Base-by-base conservation (phyloP, 306 rosid genomes). In the Gynostemma pentaphyllum region DNA sequence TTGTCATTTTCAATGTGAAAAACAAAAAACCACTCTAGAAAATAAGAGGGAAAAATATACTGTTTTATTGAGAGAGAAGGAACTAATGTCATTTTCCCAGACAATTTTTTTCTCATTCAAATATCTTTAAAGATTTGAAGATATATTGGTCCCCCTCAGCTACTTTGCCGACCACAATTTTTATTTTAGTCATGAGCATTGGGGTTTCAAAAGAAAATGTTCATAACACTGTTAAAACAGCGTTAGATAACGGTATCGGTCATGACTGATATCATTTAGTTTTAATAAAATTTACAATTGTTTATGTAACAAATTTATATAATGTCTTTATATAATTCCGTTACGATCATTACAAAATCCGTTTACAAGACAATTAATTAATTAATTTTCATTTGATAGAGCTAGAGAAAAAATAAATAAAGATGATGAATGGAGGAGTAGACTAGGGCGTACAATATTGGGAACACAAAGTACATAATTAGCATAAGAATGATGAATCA, bases 401-500 rank as follows among this genome's bases (percentile, higher is more conserved):
- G 1, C 11, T 37, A 48, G 10, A 16, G 15, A 6, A 21, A 9
- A 9, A 28, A 48, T 21, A 28, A 48, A 18, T 46, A 0, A 7
- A 47, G 54, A n/a, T 8, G 37, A 54, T 54, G 24, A 19, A 24
- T 7, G 53, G 15, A 21, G 27, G 27, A 26, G 1, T 0, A 19
- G 9, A 27, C 2, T 7, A 34, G 39, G 62, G n/a, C n/a, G n/a
- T n/a, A n/a, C n/a, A n/a, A n/a, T n/a, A n/a, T n/a, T n/a, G n/a
- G n/a, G n/a, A n/a, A n/a, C n/a, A n/a, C n/a, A n/a, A n/a, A n/a
- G n/a, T n/a, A n/a, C 26, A 15, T 8, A 54, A 30, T 40, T 54
- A 54, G 30, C 62, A 54, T 54, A 54, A 54, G 62, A 54, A 54
- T 54, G 62, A 54, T 54, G 62, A 54, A 54, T 29, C 15, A 54